Conservation (phyloP, 331 rosid species). For the Pyracantha coccinea region DNA sequence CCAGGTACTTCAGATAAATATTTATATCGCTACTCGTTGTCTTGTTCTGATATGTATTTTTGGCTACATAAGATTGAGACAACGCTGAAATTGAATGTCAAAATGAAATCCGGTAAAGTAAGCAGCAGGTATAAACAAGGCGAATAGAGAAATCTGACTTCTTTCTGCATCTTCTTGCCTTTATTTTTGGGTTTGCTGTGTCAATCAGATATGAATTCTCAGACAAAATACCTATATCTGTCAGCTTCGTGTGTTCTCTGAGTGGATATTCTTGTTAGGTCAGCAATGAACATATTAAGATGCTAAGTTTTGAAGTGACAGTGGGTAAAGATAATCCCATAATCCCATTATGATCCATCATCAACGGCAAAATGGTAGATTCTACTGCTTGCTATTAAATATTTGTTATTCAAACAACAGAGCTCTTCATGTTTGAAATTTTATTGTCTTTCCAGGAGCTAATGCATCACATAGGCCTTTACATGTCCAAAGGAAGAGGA, state of each 20-base stretch:
- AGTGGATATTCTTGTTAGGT: not conserved
- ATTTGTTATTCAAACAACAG: not conserved
- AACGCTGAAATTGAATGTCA: not conserved
- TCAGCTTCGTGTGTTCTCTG: not conserved
- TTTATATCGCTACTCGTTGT: not conserved
- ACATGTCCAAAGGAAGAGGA: constrained; percentile 80
- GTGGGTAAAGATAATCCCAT: not conserved
- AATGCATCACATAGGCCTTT: constrained; percentile 90
- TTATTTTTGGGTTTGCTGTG: not conserved
- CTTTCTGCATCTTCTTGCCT: not conserved
- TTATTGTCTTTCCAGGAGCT: constrained; percentile 38
- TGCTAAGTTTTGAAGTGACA: not conserved
- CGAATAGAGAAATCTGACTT: not conserved
- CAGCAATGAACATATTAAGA: not conserved
- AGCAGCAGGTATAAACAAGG: not conserved
- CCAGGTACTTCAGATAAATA: constrained; percentile 42
- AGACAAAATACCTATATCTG: not conserved
- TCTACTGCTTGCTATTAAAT: no score
- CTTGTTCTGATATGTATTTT: not conserved
- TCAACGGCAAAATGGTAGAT: not conserved
- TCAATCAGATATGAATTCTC: not conserved
- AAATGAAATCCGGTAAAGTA: not conserved
- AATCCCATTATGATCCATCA: not conserved
- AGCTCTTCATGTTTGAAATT: not conserved
- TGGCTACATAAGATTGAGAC: not conserved